A percentile compares a stretch with the other conserved stretches of the same genome.
Evolutionary conservation across 2,329 filamentous ascomycete genomes (phyloP).

Genomic region (Ploettnerulaceae sp.): DNA sequence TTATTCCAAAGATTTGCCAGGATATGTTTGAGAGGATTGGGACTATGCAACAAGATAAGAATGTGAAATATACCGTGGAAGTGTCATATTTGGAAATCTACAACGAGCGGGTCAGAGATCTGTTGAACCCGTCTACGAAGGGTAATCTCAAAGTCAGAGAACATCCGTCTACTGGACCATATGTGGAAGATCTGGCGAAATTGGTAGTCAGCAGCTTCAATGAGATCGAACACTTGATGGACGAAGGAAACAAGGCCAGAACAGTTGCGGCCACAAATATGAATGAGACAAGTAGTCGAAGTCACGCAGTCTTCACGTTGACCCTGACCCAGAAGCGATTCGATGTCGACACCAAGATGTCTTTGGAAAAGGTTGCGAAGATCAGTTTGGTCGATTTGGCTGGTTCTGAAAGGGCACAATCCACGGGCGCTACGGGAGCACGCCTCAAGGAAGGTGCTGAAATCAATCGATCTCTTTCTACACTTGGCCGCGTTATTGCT

Average conservation of each 20-base stretch:
- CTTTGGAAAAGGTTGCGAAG: slow-evolving; percentile 94
- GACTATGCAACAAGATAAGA: slow-evolving; percentile 63
- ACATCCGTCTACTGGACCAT: slow-evolving; percentile 94
- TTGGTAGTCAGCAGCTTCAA: slow-evolving; percentile 87
- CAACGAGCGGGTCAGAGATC: slow-evolving; percentile 92
- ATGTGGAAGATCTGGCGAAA: slow-evolving; percentile 96
- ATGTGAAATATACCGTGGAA: slow-evolving; percentile 85
- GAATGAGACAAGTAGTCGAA: slow-evolving; percentile 98
- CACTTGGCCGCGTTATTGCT: slow-evolving; percentile 93
- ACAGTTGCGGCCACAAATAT: slow-evolving; percentile 99
- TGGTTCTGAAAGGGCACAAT: slow-evolving; percentile 94
- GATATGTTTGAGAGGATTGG: slow-evolving; percentile 92
- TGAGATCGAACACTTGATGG: slow-evolving; percentile 97
- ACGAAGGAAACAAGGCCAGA: slow-evolving; percentile 97
- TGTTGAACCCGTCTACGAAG: slow-evolving; percentile 92
- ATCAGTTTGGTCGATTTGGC: slow-evolving; percentile 97
- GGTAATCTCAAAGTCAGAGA: slow-evolving; percentile 96
- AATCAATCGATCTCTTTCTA: slow-evolving; percentile 95
- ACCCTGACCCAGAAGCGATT: slow-evolving; percentile 91
- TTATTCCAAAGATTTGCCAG: slow-evolving; percentile 95
- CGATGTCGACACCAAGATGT: slow-evolving; percentile 91
- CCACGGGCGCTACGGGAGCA: slow-evolving; percentile 91
- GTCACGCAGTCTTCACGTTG: slow-evolving; percentile 95
- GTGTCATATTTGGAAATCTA: slow-evolving; percentile 99
- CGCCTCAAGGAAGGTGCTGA: slow-evolving; percentile 96